Percentiles rank a stretch among this genome's conserved stretches.
phyloP scores from a whole-genome alignment of 2,329 filamentous ascomycete species.

The Colletotrichum sp. region DNA sequence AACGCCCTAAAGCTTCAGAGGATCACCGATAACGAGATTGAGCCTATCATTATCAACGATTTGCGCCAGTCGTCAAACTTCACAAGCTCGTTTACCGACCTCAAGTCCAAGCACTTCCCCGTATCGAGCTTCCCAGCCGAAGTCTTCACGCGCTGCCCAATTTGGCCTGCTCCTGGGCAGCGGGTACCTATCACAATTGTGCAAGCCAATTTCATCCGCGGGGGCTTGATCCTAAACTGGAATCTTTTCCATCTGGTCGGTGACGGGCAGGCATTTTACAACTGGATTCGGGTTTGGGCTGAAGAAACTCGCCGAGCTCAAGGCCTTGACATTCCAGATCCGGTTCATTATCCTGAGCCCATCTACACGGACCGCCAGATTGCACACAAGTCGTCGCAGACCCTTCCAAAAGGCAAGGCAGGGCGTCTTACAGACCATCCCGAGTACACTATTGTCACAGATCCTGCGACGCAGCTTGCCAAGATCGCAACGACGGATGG shows the following conservation, averaged over 20 bases:
- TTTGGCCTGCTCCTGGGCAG: constrained; percentile 29
- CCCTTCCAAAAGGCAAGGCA: constrained; percentile 24
- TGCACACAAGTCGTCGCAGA: constrained; percentile 12
- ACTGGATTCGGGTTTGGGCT: constrained; percentile 37
- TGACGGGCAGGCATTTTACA: constrained; percentile 35
- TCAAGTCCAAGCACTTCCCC: constrained; percentile 31
- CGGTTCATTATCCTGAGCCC: constrained; percentile 27
- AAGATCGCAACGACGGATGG: constrained; percentile 35
- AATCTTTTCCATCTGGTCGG: constrained; percentile 37
- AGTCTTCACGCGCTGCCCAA: constrained; percentile 29
- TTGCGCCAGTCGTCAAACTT: constrained; percentile 26
- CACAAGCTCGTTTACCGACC: constrained; percentile 27
- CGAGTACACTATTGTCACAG: constrained; percentile 34
- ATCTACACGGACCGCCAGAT: constrained; percentile 34
- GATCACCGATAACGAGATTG: constrained; percentile 25
- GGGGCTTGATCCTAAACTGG: constrained; percentile 31
- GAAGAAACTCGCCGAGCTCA: constrained; percentile 38
- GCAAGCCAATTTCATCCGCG: constrained; percentile 35
- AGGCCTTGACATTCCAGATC: constrained; percentile 24
- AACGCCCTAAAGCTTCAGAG: constrained; percentile 36
- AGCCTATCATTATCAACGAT: constrained; percentile 31
- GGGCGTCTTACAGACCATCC: constrained; percentile 34
- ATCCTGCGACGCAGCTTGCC: constrained; percentile 30
- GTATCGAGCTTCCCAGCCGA: constrained; percentile 25
- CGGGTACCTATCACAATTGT: constrained; percentile 13